These are phyloP conservation scores for Acacia melanoxylon DNA, from an alignment of 306 rosid species.

Conservation along the genomic window DNA sequence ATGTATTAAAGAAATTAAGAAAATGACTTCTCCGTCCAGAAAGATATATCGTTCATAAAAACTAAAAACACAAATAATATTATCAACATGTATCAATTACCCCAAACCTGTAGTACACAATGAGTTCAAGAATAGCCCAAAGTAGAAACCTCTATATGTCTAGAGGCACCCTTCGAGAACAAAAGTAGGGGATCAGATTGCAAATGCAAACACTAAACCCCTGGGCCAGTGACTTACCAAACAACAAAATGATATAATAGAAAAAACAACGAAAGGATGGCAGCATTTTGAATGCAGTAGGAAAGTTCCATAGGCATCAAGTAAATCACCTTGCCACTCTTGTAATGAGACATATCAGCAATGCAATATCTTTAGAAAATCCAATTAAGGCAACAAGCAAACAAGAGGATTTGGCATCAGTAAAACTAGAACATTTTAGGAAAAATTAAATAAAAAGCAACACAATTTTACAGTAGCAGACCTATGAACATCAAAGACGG, in stretches of 20 bases:
- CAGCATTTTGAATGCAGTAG: not conserved
- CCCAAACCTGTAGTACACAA: constrained; percentile 3
- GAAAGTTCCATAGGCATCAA: not conserved
- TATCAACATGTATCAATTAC: not conserved
- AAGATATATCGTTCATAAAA: not conserved
- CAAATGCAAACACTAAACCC: not conserved
- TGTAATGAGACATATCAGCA: constrained; percentile 97
- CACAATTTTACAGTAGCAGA: not conserved
- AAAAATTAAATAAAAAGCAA: not conserved
- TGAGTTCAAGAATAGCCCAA: constrained; percentile 4
- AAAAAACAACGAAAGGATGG: not conserved
- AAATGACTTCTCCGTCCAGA: not conserved
- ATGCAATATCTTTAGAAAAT: constrained; percentile 76
- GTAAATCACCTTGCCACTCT: constrained; percentile 79
- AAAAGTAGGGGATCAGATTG: constrained; percentile 12
- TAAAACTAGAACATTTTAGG: not conserved
- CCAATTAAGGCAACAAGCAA: constrained; percentile 54
- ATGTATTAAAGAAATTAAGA: constrained; percentile 1
- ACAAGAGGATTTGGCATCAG: constrained; percentile 15
- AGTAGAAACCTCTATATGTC: constrained; percentile 4
- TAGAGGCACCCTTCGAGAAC: not conserved
- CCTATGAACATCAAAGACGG: not conserved
- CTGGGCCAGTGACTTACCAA: constrained; percentile 12
- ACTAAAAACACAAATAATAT: constrained; percentile 7
- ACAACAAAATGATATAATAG: constrained; percentile 5